Evolutionary conservation across 352 stramenopile genomes (phyloP).

Genomic region (Pythium volutum): DNA sequence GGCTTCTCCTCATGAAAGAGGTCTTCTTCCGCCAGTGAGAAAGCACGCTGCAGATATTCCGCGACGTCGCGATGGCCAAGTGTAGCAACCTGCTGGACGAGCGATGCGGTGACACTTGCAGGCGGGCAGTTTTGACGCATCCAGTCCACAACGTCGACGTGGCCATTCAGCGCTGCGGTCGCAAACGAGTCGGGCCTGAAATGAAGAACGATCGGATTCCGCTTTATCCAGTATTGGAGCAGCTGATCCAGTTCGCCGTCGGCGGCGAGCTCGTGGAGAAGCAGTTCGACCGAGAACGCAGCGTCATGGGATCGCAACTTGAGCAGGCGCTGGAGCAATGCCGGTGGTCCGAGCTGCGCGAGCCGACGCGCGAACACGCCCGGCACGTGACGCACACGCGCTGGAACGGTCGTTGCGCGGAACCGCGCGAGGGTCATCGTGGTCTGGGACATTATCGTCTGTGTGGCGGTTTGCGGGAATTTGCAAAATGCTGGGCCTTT

Average conservation of each 20-base stretch:
- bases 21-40: no score
- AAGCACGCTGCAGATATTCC: not conserved
- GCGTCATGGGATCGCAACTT: not conserved
- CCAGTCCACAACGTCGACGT: not conserved
- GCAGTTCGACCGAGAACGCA: not conserved
- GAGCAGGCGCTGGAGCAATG: not conserved
- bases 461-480: no score
- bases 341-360: not conserved
- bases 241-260: no score
- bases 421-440: no score
- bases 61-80: not conserved
- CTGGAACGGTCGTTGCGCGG: no score
- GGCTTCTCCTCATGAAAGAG: no score
- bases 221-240: no score
- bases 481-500: no score
- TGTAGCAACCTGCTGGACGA: not conserved
- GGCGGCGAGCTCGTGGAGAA: not conserved
- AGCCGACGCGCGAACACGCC: not conserved
- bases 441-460: no score
- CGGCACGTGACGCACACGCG: not conserved
- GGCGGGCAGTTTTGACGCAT: not conserved
- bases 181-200: constrained; percentile 1
- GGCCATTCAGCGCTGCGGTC: not conserved
- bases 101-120: not conserved
- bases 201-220: no score